These are phyloP conservation scores for Escovopsis sp. DNA, from an alignment of 2,329 filamentous ascomycete genomes.

Conservation along the genomic window DNA sequence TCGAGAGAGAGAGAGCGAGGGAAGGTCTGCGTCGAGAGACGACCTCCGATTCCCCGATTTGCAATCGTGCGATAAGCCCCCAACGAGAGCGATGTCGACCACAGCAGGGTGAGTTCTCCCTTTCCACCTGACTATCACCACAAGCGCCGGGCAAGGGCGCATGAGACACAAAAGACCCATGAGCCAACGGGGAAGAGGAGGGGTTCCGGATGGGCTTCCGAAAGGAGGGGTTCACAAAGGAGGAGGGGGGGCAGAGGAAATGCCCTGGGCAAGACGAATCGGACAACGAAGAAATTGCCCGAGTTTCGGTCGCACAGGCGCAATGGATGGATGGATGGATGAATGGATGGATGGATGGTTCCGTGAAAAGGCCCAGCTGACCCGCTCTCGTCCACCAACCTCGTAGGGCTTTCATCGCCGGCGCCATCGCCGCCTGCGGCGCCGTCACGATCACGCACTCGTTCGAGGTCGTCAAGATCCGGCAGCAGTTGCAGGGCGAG, in stretches of 20 bases:
- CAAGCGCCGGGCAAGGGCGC: not conserved
- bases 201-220: no score
- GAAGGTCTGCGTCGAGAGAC: no score
- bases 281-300: no score
- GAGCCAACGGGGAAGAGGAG: no score
- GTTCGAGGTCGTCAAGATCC: conserved; percentile 98
- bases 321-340: not conserved
- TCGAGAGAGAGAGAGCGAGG: no score
- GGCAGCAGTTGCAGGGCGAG: conserved; percentile 96
- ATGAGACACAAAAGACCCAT: not conserved
- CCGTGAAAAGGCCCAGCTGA: not conserved
- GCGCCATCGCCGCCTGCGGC: conserved; percentile 91
- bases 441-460: conserved; percentile 95
- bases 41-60: no score
- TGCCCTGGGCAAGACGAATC: no score
- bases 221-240: no score
- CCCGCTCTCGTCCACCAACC: no score
- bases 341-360: no score
- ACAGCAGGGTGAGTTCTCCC: conserved; percentile 4
- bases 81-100: conserved; percentile 6
- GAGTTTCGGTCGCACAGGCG: not conserved
- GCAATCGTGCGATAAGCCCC: conserved; percentile 2
- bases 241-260: no score
- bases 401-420: conserved; percentile 73
- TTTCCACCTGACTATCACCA: not conserved